These are phyloP conservation scores for Teunomyces kruisii DNA, from an alignment of 805 yeast genomes.

Conservation along the genomic window DNA sequence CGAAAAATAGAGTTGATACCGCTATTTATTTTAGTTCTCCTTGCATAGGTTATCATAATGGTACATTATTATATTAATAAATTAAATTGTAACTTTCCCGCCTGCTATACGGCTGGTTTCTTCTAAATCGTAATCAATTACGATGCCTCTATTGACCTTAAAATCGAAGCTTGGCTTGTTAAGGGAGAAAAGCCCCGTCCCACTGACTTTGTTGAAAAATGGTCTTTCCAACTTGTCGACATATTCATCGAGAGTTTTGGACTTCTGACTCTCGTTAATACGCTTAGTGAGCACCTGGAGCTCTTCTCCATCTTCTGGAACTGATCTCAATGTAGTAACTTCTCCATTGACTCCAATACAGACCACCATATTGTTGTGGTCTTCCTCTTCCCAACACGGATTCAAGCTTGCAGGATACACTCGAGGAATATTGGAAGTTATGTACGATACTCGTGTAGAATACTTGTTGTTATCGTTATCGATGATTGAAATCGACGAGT, in stretches of 20 bases:
- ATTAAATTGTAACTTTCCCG: slow-evolving; percentile 6
- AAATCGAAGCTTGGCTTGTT: slow-evolving; percentile 37
- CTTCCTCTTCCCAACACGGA: slow-evolving; percentile 19
- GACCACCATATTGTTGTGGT: slow-evolving; percentile 13
- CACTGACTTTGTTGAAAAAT: slow-evolving; percentile 36
- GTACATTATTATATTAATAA: background rate
- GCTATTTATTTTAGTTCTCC: slow-evolving; percentile 1
- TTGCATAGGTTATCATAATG: slow-evolving; percentile 2
- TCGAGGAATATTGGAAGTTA: slow-evolving; percentile 32
- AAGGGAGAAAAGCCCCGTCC: slow-evolving; percentile 37
- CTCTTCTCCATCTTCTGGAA: slow-evolving; percentile 14
- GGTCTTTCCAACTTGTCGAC: slow-evolving; percentile 30
- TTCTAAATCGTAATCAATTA: slow-evolving; percentile 37
- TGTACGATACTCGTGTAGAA: slow-evolving; percentile 13
- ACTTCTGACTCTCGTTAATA: slow-evolving; percentile 8
- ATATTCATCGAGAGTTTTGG: slow-evolving; percentile 10
- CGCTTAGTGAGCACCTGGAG: slow-evolving; percentile 12
- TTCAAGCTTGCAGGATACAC: slow-evolving; percentile 24
- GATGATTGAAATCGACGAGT: slow-evolving; percentile 30
- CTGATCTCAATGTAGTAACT: slow-evolving; percentile 19
- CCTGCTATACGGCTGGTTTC: slow-evolving; percentile 16
- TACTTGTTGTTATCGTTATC: slow-evolving; percentile 11
- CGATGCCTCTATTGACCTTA: slow-evolving; percentile 19
- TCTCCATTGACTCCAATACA: slow-evolving; percentile 42
- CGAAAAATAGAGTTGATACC: background rate